Evolutionary conservation across 140 eudicot species (phyloP).

Genomic region (Ambrosia hybrid): DNA sequence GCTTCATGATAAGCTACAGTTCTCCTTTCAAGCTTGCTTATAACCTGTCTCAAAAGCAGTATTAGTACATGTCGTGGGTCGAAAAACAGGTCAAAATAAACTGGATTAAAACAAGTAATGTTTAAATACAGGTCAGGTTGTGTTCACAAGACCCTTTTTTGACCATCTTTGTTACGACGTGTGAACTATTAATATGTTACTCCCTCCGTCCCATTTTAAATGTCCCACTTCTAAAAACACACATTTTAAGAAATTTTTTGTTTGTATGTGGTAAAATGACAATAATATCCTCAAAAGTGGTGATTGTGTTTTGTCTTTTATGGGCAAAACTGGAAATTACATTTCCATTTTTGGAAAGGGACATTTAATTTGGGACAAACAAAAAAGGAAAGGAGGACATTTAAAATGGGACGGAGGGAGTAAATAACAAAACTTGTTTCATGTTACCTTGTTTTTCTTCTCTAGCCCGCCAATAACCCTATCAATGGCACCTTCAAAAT

Average conservation of each 20-base stretch:
- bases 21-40: constrained; percentile 76
- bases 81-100: neutral
- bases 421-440: neutral
- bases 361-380: too few relatives aligned
- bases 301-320: too few relatives aligned
- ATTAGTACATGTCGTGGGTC: neutral
- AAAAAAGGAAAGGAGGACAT: too few relatives aligned
- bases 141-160: neutral
- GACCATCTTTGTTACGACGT: neutral
- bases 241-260: too few relatives aligned
- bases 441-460: constrained; percentile 77
- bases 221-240: too few relatives aligned
- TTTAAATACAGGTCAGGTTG: neutral
- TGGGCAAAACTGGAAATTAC: too few relatives aligned
- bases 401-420: too few relatives aligned
- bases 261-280: too few relatives aligned
- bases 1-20: constrained; percentile 98
- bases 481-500: constrained; percentile 93
- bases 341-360: too few relatives aligned
- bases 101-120: neutral
- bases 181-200: neutral
- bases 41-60: constrained; percentile 51
- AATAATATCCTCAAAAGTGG: too few relatives aligned
- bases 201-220: too few relatives aligned
- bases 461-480: constrained; percentile 94